phyloP scores from a whole-genome alignment of 129 eudicot genomes.

The Tagetes patula region DNA sequence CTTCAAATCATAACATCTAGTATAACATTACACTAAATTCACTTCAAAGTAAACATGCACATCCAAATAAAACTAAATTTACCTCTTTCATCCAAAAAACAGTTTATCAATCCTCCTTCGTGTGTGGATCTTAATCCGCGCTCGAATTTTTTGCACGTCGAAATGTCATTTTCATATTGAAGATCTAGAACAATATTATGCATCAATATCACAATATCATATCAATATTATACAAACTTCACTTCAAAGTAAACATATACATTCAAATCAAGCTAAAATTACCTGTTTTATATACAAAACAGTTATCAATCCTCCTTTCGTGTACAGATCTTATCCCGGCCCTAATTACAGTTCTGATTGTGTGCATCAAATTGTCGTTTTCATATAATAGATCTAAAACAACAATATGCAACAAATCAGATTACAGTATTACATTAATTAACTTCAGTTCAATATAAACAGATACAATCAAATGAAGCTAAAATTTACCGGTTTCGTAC shows the following conservation, averaged over 20 bases:
- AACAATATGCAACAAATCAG: background rate
- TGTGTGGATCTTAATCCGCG: slow-evolving; percentile 4
- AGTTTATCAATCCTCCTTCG: background rate
- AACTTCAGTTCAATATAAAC: background rate
- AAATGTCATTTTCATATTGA: background rate
- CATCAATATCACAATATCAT: background rate
- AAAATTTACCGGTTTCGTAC: background rate
- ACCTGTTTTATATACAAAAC: too few relatives aligned
- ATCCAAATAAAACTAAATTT: background rate
- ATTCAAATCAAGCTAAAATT: too few relatives aligned
- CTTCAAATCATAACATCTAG: slow-evolving; percentile 12
- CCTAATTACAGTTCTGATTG: too few relatives aligned
- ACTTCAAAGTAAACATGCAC: background rate
- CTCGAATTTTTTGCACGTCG: too few relatives aligned
- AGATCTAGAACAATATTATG: background rate
- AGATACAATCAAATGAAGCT: background rate
- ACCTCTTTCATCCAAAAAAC: background rate
- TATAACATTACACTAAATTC: background rate
- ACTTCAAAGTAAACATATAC: too few relatives aligned
- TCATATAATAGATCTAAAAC: background rate
- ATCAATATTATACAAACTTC: background rate
- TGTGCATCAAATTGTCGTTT: background rate
- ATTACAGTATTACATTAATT: background rate
- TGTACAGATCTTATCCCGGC: too few relatives aligned
- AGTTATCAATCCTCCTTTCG: too few relatives aligned